Percentiles rank a stretch among this genome's conserved stretches.
Conservation (phyloP, 257 asterid genomes). For the Linaria vulgaris region DNA sequence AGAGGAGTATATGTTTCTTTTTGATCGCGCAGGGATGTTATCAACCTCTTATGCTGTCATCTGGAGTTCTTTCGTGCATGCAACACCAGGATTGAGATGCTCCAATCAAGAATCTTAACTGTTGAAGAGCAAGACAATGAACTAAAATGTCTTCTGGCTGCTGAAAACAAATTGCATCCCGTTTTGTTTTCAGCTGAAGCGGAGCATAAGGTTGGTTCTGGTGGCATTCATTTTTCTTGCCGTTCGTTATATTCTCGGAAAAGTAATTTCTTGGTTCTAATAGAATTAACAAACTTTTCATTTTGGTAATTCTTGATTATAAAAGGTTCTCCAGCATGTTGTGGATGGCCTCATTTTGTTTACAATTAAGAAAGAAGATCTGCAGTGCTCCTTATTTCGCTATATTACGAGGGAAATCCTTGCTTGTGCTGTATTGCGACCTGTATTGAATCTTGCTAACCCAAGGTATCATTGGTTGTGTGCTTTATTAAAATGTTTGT, state of each 20-base stretch:
- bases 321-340: conserved; percentile 95
- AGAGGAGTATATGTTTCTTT: conserved; percentile 31
- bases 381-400: conserved; percentile 78
- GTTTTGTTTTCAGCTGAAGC: conserved; percentile 91
- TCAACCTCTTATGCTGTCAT: conserved; percentile 54
- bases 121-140: conserved; percentile 67
- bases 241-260: conserved; percentile 7
- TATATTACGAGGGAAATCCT: conserved; percentile 82
- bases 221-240: conserved; percentile 25
- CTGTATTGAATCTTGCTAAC: conserved; percentile 85
- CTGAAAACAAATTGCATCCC: conserved; percentile 90
- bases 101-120: conserved; percentile 47
- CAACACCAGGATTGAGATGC: conserved; percentile 62
- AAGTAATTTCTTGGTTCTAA: conserved; percentile 23
- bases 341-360: conserved; percentile 80
- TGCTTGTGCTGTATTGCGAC: conserved; percentile 88
- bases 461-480: conserved; percentile 58
- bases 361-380: conserved; percentile 74
- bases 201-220: conserved; percentile 81
- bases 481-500: conserved; percentile 23
- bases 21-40: conserved; percentile 63
- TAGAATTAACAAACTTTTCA: conserved; percentile 20
- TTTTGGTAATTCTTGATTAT: conserved; percentile 31
- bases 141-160: conserved; percentile 69
- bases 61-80: conserved; percentile 79